Conservation (phyloP, 2,329 filamentous ascomycete species). For the Colletotrichum shisoi region DNA sequence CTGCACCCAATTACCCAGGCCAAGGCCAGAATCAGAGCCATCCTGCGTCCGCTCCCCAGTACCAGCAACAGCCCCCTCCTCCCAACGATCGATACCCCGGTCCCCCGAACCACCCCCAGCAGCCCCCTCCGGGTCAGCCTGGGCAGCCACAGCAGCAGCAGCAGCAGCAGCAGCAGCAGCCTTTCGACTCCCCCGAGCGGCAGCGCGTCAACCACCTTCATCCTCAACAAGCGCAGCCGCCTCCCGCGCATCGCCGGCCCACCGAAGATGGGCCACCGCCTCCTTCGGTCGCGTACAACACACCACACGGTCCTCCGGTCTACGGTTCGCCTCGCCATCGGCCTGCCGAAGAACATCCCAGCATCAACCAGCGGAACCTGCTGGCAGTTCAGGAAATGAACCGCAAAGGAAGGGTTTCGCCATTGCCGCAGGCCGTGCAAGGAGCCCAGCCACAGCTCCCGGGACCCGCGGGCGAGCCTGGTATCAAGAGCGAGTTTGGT, state of each 20-base stretch:
- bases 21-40: slow-evolving; percentile 46
- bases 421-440: slow-evolving; percentile 90
- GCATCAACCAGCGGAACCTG: slow-evolving; percentile 69
- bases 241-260: slow-evolving; percentile 52
- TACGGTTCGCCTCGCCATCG: slow-evolving; percentile 56
- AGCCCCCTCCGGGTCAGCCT: slow-evolving; percentile 47
- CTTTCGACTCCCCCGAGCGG: slow-evolving; percentile 45
- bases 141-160: slow-evolving; percentile 33
- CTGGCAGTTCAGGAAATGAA: slow-evolving; percentile 83
- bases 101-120: slow-evolving; percentile 44
- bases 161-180: slow-evolving; percentile 43
- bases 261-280: slow-evolving; percentile 60
- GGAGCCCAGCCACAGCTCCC: slow-evolving; percentile 84
- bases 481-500: slow-evolving; percentile 93
- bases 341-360: slow-evolving; percentile 62
- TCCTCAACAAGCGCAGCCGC: slow-evolving; percentile 47
- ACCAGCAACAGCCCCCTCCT: slow-evolving; percentile 45
- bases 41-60: slow-evolving; percentile 43
- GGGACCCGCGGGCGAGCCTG: slow-evolving; percentile 81
- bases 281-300: slow-evolving; percentile 60
- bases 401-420: slow-evolving; percentile 83
- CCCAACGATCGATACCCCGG: slow-evolving; percentile 51
- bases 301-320: slow-evolving; percentile 52
- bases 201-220: slow-evolving; percentile 43
- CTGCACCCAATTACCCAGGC: slow-evolving; percentile 51